Evolutionary conservation across 768 basidiomycete species (phyloP).

Genomic region (Suillus occidentalis): DNA sequence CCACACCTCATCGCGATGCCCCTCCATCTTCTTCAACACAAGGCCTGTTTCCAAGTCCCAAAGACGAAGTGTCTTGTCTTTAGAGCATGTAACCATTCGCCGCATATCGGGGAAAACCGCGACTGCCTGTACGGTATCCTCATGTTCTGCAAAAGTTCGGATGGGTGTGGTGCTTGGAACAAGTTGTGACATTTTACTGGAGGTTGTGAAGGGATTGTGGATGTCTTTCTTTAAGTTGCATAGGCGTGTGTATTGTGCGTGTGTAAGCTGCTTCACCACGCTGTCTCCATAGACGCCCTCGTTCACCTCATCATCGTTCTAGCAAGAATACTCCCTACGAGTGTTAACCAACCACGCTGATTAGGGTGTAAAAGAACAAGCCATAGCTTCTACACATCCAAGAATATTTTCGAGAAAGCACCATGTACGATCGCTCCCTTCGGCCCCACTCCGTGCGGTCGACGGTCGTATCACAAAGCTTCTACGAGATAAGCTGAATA

Average conservation of each 20-base stretch:
- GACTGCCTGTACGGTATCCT: accelerated
- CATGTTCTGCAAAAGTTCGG: too few relatives aligned
- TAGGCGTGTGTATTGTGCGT: not conserved
- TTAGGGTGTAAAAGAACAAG: not conserved
- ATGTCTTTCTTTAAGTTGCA: too few relatives aligned
- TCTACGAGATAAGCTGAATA: constrained; percentile 34
- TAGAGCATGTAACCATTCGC: not conserved
- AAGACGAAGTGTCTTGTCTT: not conserved
- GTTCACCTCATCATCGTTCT: too few relatives aligned
- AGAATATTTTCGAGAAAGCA: not conserved
- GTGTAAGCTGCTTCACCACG: not conserved
- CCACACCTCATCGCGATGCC: accelerated
- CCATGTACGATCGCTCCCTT: constrained; percentile 31
- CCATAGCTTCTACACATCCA: not conserved
- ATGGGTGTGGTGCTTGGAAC: too few relatives aligned
- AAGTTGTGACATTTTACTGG: too few relatives aligned
- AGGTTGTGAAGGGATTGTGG: too few relatives aligned
- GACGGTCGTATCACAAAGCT: constrained; percentile 35
- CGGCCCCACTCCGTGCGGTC: not conserved
- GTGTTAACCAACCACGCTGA: too few relatives aligned
- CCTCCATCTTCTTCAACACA: not conserved
- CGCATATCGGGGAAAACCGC: not conserved
- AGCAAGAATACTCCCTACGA: too few relatives aligned
- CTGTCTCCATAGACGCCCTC: not conserved
- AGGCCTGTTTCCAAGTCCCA: not conserved